Evolutionary conservation across 1,284 basidiomycete genomes (phyloP).

Genomic region (Pyrrhoderma noxium): DNA sequence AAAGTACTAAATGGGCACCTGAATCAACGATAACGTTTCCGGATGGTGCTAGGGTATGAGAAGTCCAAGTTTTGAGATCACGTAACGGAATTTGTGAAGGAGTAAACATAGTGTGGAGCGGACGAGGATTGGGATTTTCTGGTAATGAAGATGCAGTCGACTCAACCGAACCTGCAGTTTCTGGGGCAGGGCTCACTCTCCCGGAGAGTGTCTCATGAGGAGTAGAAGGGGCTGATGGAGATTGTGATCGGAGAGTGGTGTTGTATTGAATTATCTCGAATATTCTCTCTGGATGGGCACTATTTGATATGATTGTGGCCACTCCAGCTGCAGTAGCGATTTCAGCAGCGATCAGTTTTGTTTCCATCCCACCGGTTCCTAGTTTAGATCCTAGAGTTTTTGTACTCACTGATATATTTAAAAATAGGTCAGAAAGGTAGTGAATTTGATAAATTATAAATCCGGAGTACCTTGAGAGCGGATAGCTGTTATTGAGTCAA

Average conservation of each 20-base stretch:
- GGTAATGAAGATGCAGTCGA: slow-evolving; percentile 2
- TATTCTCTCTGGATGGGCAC: slow-evolving; percentile 73
- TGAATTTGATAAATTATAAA: background rate
- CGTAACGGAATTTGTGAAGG: slow-evolving; percentile 71
- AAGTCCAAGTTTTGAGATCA: slow-evolving; percentile 93
- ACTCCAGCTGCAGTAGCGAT: slow-evolving; percentile 95
- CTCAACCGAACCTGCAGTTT: slow-evolving; percentile 6
- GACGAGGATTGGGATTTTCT: slow-evolving; percentile 31
- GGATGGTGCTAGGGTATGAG: slow-evolving; percentile 84
- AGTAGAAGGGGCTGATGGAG: slow-evolving; percentile 29
- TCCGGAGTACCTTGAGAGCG: slow-evolving; percentile 61
- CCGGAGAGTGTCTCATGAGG: slow-evolving; percentile 30
- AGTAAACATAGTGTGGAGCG: slow-evolving; percentile 85
- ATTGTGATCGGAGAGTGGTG: slow-evolving; percentile 24
- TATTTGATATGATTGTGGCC: slow-evolving; percentile 87
- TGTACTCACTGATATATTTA: slow-evolving; percentile 71
- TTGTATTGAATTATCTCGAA: slow-evolving; percentile 79
- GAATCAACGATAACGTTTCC: slow-evolving; percentile 85
- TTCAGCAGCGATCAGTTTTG: slow-evolving; percentile 97
- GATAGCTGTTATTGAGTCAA: slow-evolving; percentile 78
- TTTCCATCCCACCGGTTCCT: slow-evolving; percentile 99
- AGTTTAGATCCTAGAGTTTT: slow-evolving; percentile 87
- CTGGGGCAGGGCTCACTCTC: slow-evolving; percentile 30
- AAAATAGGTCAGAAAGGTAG: background rate
- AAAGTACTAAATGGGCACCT: slow-evolving; percentile 84